Base-by-base conservation (phyloP, 352 stramenopile species). In the Discostella stelligera region DNA sequence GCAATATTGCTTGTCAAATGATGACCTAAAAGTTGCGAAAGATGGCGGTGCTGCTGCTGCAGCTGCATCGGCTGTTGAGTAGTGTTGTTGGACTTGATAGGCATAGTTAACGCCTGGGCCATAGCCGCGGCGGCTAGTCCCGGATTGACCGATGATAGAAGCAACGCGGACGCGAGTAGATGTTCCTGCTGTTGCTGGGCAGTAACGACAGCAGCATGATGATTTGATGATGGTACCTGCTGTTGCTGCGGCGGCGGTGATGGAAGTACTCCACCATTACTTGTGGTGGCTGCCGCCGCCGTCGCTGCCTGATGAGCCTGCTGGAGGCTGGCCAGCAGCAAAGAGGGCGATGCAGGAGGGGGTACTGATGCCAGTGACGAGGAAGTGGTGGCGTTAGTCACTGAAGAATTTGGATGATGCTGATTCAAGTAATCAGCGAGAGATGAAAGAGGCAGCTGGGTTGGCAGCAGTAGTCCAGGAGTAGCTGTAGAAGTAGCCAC, bases 81-180 rank as follows among this genome's bases (percentile, higher is more conserved):
- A 25, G 14, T 20, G 14, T n/a, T 21, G 11, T 25, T 14, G 2
- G 18, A 10, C 23, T 44, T 23, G 32, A 55, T 44, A 14, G 32
- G 16, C 66, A 77, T 60, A 6, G 69, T 58, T 1, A 77, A 50
- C n/a, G 69, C 69, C 20, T 77, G 69, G 1, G 69, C 69, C 69
- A 77, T 71, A 10, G 58, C 72, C 27, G 68, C 68, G 7, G 68
- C 68, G 3, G 72, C 64, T 23, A 80, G 61, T 32, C 56, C 58
- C 7, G 72, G 72, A 70, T 78, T 78, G n/a, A 74, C 66, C 8
- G 56, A 18, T 6, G 58, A 59, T 13, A 80, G 58, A 13, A 80
- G 49, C 49, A 71, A 41, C 2, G 72, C 72, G 4, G 58, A 70
- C 37, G 63, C 58, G 0, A 80, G 49, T 25, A 80, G 55, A 30